phyloP scores from a whole-genome alignment of 75 land plant species.

The Gnetum montanum region DNA sequence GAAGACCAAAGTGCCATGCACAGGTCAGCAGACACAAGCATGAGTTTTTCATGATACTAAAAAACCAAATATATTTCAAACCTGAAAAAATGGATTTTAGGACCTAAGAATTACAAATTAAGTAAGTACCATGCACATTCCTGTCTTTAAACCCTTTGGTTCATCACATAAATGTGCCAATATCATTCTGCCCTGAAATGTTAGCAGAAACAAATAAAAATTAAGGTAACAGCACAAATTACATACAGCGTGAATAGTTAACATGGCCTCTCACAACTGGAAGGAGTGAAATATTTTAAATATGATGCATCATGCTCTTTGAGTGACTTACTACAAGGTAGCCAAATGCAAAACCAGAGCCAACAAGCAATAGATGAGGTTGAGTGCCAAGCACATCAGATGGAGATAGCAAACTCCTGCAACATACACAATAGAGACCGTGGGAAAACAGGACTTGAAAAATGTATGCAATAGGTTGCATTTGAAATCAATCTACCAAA shows the following conservation, averaged over 20 bases:
- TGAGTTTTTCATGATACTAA: background rate
- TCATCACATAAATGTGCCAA: slow-evolving; percentile 96
- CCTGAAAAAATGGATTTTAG: background rate
- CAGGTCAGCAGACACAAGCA: background rate
- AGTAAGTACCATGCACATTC: slow-evolving; percentile 98
- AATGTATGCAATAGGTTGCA: background rate
- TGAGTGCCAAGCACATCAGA: slow-evolving; percentile 62
- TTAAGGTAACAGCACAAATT: background rate
- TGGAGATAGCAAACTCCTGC: slow-evolving; percentile 87
- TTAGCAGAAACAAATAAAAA: background rate
- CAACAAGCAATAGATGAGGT: slow-evolving; percentile 76
- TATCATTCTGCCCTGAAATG: slow-evolving; percentile 86
- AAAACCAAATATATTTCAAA: background rate
- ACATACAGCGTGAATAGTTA: background rate
- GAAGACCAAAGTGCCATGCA: background rate
- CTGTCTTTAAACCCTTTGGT: slow-evolving; percentile 98
- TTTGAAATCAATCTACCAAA: background rate
- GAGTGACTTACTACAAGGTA: slow-evolving; percentile 89
- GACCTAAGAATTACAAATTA: too few species aligned
- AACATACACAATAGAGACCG: too few species aligned
- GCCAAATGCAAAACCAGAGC: slow-evolving; percentile 97
- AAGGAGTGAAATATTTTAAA: too few species aligned
- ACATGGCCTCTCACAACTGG: background rate
- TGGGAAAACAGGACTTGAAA: background rate
- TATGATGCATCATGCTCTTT: too few species aligned